Base-by-base conservation (phyloP, 768 basidiomycete genomes). In the Melanogaster broomeanus region DNA sequence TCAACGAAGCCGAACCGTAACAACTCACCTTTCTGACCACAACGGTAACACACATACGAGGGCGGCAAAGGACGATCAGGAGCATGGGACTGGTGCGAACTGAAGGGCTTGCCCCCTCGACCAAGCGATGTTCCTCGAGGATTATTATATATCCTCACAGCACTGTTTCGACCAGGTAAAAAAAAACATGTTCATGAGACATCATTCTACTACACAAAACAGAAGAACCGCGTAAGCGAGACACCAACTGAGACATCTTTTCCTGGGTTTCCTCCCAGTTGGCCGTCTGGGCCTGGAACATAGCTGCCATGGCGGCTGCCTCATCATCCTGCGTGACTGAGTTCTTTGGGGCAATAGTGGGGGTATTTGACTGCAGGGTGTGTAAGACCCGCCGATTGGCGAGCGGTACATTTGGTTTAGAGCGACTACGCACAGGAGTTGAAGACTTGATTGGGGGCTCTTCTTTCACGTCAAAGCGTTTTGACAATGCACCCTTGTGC, bases 221-320 rank as follows among this genome's bases (percentile, higher is more conserved):
- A 80, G 76, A 74, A 78, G 70, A 74, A 76, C 74, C 68, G 68
- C 65, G 63, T 62, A 70, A 67, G 79, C 78, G 77, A 75, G 74
- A 83, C 77, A 94, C 95, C 78, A 79, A 99, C 97, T 93, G 87
- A 68, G 94, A 89, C 95, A 99, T 98, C 81, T 96, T 93, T 80
- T 98, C 94, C 76, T 98, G 93, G 66, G 94, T 88, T 81, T 95
- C 90, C 77, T 97, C 90, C 97, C 96, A 99, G 72, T 94, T 91
- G 57, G 90, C 86, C 35, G 86, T 85, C 72, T 93, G 90, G 53
- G 90, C 90, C 71, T 91, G 88, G 70, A 98, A 95, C 91, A 99
- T 97, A 61, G 95, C 95, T n/a, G 88, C 89, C 79, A 99, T 90
- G 31, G 92, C 88, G n/a, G 88, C 90, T 27, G 88, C 90, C 68